phyloP scores from a whole-genome alignment of 306 rosid species.

The Prunus mongolica region DNA sequence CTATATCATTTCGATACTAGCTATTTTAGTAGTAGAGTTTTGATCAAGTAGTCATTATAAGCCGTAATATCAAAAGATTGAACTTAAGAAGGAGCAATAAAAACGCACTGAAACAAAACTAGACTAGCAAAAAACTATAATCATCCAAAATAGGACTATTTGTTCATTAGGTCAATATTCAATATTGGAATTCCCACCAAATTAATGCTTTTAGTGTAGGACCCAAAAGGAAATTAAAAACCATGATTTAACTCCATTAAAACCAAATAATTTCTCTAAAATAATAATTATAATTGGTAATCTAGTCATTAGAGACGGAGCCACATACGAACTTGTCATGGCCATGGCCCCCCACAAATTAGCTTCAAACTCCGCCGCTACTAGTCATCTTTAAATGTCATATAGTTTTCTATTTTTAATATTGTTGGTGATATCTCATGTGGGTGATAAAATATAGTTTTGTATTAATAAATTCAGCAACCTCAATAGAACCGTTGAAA shows the following conservation, averaged over 20 bases:
- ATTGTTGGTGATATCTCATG: too few relatives aligned
- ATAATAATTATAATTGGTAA: not conserved
- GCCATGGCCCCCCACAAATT: too few relatives aligned
- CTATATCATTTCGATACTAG: not conserved
- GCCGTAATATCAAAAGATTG: too few relatives aligned
- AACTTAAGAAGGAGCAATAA: too few relatives aligned
- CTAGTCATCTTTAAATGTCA: conserved; percentile 1
- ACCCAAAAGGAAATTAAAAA: not conserved
- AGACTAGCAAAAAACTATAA: not conserved
- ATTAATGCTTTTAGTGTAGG: not conserved
- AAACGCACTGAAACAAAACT: not conserved
- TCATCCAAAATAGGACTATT: not conserved
- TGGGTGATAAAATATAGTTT: too few relatives aligned
- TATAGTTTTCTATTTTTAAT: not conserved
- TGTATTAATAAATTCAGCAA: not conserved
- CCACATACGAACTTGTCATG: too few relatives aligned
- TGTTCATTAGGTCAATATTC: not conserved
- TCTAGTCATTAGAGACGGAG: not conserved
- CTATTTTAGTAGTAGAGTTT: not conserved
- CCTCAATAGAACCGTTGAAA: not conserved
- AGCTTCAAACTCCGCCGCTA: too few relatives aligned
- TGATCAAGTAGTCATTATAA: too few relatives aligned
- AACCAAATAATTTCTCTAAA: not conserved
- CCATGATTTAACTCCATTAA: not conserved
- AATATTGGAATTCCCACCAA: not conserved